These are phyloP conservation scores for Iberis amara DNA, from an alignment of 441 rosid species.

Conservation along the genomic window DNA sequence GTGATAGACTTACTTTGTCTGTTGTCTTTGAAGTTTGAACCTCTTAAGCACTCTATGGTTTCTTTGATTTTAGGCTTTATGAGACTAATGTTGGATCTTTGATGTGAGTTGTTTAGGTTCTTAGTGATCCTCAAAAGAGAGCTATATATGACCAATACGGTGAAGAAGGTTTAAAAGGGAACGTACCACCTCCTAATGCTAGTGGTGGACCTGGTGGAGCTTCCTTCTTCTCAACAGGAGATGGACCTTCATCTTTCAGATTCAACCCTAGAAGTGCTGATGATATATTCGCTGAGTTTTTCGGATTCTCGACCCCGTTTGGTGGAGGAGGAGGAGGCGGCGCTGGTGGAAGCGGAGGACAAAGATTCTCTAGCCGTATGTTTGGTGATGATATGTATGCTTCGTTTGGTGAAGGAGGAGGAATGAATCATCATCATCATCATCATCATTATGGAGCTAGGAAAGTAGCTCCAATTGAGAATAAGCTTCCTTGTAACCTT, in stretches of 20 bases:
- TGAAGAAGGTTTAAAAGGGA: slow-evolving; percentile 79
- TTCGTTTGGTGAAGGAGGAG: slow-evolving; percentile 47
- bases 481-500: slow-evolving; percentile 63
- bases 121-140: slow-evolving; percentile 76
- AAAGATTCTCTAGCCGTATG: slow-evolving; percentile 48
- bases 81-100: slow-evolving; percentile 14
- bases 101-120: slow-evolving; percentile 42
- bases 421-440: slow-evolving; percentile 39
- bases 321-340: slow-evolving; percentile 46
- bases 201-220: slow-evolving; percentile 45
- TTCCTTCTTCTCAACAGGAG: slow-evolving; percentile 49
- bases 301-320: slow-evolving; percentile 55
- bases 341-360: slow-evolving; percentile 46
- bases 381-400: slow-evolving; percentile 61
- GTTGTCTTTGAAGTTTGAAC: not conserved
- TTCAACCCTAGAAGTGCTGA: slow-evolving; percentile 63
- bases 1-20: not conserved
- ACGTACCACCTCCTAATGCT: slow-evolving; percentile 58
- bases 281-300: slow-evolving; percentile 64
- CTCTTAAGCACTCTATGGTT: not conserved
- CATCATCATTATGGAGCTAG: slow-evolving; percentile 29
- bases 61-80: not conserved
- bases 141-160: slow-evolving; percentile 76
- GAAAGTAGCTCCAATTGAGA: slow-evolving; percentile 68
- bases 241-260: slow-evolving; percentile 43